Base-by-base conservation (phyloP, 2,329 filamentous ascomycete genomes). In the Fusarium brachygibbosum region DNA sequence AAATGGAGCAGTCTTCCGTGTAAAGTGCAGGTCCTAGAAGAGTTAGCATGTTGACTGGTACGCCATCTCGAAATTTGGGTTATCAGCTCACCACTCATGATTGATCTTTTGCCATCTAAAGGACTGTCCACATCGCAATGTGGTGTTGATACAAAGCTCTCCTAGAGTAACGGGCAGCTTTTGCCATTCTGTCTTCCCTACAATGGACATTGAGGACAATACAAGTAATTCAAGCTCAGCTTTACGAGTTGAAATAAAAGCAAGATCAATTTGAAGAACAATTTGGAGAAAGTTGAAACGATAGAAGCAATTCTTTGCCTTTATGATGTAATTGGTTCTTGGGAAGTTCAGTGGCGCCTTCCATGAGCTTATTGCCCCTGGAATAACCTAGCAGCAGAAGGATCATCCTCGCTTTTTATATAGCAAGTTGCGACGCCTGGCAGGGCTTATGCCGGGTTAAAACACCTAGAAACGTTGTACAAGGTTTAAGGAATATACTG, bases 121-220 rank as follows among this genome's bases (percentile, higher is more conserved):
- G 1, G 95, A 97, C 79, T 99, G 96, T 5, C 96, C 96, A 78
- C 96, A 99, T 66, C 95, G 90, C 34, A 99, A 83, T 0, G 94
- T 97, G 0, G 95, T 99, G 74, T 97, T 93, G 70, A 99, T 94
- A 78, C 93, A 98, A 6, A 99, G 87, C 77, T 99, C 96, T 6
- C 90, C 88, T 34, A 97, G 82, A 64, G 86, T 92, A 40, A 98
- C 83, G 25, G 96, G 94, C 71, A 99, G 82, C 82, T 93, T 97
- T 69, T 89, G 89, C 96, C 96, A 99, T 77, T 93, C 91, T 17
- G 90, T 85, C n/a, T 88, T 83, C 31, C 84, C 85, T 49, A 78
- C 78, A 49, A 80, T 58, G 44, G 82, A 76, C 79, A 82, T 81
- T n/a, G 35, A 31, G 32, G 32, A 32, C 8, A 21, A 16, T 34